Conservation (phyloP, 2,329 filamentous ascomycete genomes). For the Apiospora sp. region DNA sequence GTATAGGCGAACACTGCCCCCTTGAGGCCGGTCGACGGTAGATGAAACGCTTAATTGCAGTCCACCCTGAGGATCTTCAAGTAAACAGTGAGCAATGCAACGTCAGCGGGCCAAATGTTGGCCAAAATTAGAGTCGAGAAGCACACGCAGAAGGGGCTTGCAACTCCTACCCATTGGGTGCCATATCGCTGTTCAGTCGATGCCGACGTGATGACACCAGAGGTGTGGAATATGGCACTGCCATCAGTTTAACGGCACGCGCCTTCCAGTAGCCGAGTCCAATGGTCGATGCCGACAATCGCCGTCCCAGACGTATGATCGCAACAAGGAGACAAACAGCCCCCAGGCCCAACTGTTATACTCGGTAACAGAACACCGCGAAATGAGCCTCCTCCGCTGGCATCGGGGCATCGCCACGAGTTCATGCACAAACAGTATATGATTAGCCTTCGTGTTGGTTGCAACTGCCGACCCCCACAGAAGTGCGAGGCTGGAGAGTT, state of each 20-base stretch:
- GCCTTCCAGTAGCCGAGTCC: neutral
- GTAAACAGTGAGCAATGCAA: slow-evolving; percentile 1
- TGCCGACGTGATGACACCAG: neutral
- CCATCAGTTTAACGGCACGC: too few relatives aligned
- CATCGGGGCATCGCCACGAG: slow-evolving; percentile 1
- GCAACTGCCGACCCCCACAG: neutral
- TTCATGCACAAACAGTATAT: slow-evolving; percentile 3
- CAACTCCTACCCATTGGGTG: neutral
- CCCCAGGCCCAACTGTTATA: neutral
- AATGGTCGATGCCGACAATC: neutral
- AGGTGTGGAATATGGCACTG: neutral
- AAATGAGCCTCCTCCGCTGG: neutral
- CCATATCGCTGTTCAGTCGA: neutral
- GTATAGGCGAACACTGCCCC: slow-evolving; percentile 12
- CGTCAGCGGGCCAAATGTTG: neutral
- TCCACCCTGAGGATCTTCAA: slow-evolving; percentile 7
- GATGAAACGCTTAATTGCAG: neutral
- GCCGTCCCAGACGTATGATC: neutral
- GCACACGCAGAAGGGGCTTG: neutral
- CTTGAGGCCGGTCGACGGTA: neutral
- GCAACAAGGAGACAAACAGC: neutral
- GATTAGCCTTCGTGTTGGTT: neutral
- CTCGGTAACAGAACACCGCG: neutral
- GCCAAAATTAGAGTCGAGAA: neutral
- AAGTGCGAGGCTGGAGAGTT: neutral